phyloP scores from a whole-genome alignment of 2,329 filamentous ascomycete species.

The Fusarium torreyae region DNA sequence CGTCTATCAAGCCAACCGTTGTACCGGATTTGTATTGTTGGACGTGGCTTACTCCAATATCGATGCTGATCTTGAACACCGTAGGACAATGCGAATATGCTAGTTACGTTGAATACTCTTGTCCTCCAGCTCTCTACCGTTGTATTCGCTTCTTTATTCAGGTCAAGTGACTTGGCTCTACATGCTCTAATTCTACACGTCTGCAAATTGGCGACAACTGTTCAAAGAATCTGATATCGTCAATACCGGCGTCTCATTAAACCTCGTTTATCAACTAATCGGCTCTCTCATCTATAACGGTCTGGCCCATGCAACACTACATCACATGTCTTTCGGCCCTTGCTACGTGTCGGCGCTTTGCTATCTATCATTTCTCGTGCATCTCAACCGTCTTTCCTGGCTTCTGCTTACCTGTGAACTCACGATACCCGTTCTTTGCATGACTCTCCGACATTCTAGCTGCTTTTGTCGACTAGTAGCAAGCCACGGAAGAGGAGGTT shows the following conservation, averaged over 20 bases:
- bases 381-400: too few species aligned
- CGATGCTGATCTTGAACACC: neutral
- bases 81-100: neutral
- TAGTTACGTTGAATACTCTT: too few species aligned
- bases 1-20: conserved; percentile 14
- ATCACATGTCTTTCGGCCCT: conserved; percentile 15
- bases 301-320: neutral
- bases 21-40: neutral
- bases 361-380: neutral
- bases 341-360: neutral
- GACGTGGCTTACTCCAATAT: neutral
- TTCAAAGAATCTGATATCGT: neutral
- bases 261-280: conserved; percentile 16
- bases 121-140: neutral
- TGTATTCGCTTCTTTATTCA: neutral
- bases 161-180: neutral
- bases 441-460: too few species aligned
- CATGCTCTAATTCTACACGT: too few species aligned
- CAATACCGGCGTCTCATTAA: conserved; percentile 4
- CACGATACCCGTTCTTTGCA: too few species aligned
- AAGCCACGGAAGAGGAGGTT: too few species aligned
- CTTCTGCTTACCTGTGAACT: too few species aligned
- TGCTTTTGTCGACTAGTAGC: too few species aligned
- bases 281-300: neutral
- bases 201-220: too few species aligned